Conservation (phyloP, 371 early-diverging fungal species). For the Rhizopus sp. region DNA sequence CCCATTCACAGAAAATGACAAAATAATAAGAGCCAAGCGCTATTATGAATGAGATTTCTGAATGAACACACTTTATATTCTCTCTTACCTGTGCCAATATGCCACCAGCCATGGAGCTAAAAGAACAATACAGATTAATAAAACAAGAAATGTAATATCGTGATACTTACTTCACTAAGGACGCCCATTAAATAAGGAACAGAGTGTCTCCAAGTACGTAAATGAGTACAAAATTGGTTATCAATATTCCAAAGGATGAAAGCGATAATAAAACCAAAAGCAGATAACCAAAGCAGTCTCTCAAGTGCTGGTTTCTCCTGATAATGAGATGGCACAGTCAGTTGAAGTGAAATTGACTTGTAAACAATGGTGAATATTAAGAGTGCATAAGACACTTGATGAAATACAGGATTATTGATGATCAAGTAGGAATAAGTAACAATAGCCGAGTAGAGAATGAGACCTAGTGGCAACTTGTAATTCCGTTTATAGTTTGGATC, state of each 20-base stretch:
- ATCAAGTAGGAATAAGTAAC: constrained; percentile 69
- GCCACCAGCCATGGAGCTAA: constrained; percentile 89
- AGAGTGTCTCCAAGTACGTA: constrained; percentile 52
- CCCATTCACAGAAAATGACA: constrained; percentile 43
- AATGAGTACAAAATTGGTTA: constrained; percentile 63
- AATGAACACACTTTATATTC: neutral
- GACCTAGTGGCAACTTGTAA: constrained; percentile 35
- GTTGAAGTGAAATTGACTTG: constrained; percentile 44
- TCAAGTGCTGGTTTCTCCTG: constrained; percentile 38
- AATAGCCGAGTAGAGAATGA: constrained; percentile 53
- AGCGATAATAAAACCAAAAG: constrained; percentile 53
- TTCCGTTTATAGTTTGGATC: constrained; percentile 42
- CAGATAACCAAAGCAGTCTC: constrained; percentile 37
- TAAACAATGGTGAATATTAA: constrained; percentile 52
- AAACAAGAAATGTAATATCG: neutral
- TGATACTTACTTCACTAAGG: constrained; percentile 38
- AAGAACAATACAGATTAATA: constrained; percentile 18
- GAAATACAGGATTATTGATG: constrained; percentile 72
- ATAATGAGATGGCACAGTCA: constrained; percentile 32
- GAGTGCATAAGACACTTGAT: constrained; percentile 70
- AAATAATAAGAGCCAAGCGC: constrained; percentile 44
- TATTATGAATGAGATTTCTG: constrained; percentile 7
- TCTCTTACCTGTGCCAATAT: constrained; percentile 54
- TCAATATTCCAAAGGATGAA: constrained; percentile 83
- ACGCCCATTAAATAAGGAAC: constrained; percentile 59